Base-by-base conservation (phyloP, 2,329 filamentous ascomycete species). In the Rhinocladiella mackenziei region DNA sequence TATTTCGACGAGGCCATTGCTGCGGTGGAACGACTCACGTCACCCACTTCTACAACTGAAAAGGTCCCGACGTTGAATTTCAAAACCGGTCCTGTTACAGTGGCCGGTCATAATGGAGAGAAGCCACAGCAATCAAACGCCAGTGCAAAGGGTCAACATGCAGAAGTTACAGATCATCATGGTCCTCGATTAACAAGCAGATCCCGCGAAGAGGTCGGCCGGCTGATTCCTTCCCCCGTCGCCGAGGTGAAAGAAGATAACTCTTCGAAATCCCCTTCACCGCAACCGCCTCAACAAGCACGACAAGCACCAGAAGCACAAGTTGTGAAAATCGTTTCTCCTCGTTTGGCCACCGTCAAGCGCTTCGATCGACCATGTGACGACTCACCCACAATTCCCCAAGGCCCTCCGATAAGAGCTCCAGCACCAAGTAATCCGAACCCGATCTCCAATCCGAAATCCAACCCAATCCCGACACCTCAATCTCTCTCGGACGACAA, bases 1-100 rank as follows among this genome's bases (percentile, higher is more conserved):
- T 51, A 51, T 28, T 56, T 57, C 18, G 55, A 57, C 13, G 55
- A 57, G 38, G 49, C 55, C 4, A 56, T 57, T 28, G 55, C 55
- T n/a, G 51, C 45, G 4, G 53, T 57, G 8, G 55, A 57, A 34
- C 41, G 46, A 32, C 43, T 53, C 25, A 53, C 50, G 2, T 46
- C 46, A 20, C 50, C 46, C 11, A 31, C 25, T 4, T 17, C 30
- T n/a, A 17, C 39, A 11, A n/a, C 14, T 7, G 20, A 23, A 13
- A 38, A 46, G 9, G 37, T 40, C 7, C 39, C 39, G 5, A 22
- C 34, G 35, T n/a, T n/a, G n/a, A n/a, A n/a, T n/a, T n/a, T n/a
- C n/a, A n/a, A n/a, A n/a, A n/a, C n/a, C n/a, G n/a, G n/a, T n/a
- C n/a, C 33, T 4, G 15, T 50, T 10, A 30, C 28, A 23, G 18